A percentile compares a stretch with the other conserved stretches of the same genome.
These are phyloP conservation scores for Euphrasia arctica DNA, from an alignment of 305 asterid genomes.

Conservation along the genomic window DNA sequence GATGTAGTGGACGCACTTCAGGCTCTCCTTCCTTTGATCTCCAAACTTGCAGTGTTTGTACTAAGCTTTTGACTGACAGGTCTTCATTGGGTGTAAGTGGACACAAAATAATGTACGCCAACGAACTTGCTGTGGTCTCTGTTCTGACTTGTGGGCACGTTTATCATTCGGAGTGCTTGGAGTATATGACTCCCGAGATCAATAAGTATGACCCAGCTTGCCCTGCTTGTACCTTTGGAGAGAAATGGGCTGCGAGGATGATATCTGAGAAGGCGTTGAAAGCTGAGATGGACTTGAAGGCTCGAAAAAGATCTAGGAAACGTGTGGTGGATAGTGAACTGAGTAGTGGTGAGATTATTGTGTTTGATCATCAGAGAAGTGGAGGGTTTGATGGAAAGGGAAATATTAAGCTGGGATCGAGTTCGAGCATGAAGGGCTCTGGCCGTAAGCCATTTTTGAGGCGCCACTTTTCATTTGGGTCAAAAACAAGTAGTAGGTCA, in stretches of 20 bases:
- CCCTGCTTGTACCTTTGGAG: conserved; percentile 90
- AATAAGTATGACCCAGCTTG: conserved; percentile 87
- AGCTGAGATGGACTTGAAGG: conserved; percentile 71
- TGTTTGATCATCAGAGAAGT: conserved; percentile 53
- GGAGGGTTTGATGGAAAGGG: conserved; percentile 53
- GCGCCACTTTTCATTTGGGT: conserved; percentile 86
- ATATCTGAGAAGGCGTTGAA: conserved; percentile 79
- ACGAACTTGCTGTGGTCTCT: conserved; percentile 80
- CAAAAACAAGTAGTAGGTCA: conserved; percentile 56
- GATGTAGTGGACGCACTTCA: conserved; percentile 57
- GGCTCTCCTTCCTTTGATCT: conserved; percentile 53
- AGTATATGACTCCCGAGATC: conserved; percentile 78
- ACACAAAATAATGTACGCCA: conserved; percentile 56
- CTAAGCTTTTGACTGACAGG: conserved; percentile 66
- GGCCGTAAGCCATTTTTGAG: conserved; percentile 63
- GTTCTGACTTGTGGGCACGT: conserved; percentile 85
- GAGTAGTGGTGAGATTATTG: conserved; percentile 31
- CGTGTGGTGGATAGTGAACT: conserved; percentile 64
- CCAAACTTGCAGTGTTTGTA: conserved; percentile 83
- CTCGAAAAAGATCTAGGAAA: conserved; percentile 54
- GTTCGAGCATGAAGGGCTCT: conserved; percentile 74
- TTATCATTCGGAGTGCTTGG: conserved; percentile 94
- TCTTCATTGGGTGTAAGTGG: conserved; percentile 68
- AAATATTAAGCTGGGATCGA: conserved; percentile 28
- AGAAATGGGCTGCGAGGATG: conserved; percentile 73